Base-by-base conservation (phyloP, 495 filamentous ascomycete species). In the Aspergillus diversus region DNA sequence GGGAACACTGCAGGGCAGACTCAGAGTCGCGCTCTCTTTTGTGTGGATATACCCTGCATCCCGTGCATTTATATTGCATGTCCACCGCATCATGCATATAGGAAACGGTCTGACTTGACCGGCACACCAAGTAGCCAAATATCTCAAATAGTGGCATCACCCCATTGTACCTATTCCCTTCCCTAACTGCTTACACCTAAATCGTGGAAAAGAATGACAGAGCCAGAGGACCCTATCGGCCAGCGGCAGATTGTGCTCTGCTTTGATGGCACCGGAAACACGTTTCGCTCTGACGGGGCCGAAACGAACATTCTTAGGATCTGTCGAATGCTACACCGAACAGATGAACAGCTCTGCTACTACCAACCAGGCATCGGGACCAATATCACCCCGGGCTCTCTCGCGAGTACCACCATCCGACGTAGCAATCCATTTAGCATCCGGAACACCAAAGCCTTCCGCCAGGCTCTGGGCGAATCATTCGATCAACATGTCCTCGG, bases 401-500 rank as follows among this genome's bases (percentile, higher is more conserved):
- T 43, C 39, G 39, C 15, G 21, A 43, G 15, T 3, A 15, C 39
- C 39, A 43, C 8, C 39, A 15, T 15, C 9, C 8, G 15, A 9
- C 39, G 39, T 3, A 9, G 1, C 39, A 43, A 43, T 9, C 39
- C 9, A 43, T 43, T 27, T 2, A 27, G 39, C 9, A 1, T 43
- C 39, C 9, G 9, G 15, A 43, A 43, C 39, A 43, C 39, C 39
- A 43, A 91, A 63, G 89, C 92, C 65, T 86, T 86, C 0, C 21
- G 21, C 21, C 21, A 27, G 21, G 90, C 90, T 3, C 71, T 93
- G 33, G 91, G 90, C 7, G 84, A 86, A 0, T 89, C 87, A 0
- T 93, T 93, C 62, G 88, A 86, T 61, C 81, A 88, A 3, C 91
- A 93, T 75, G 89, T 90, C 32, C 81, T 93, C 54, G 90, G 84